These are phyloP conservation scores for Bipolaris oryzae DNA, from an alignment of 2,329 filamentous ascomycete species.

Conservation along the genomic window DNA sequence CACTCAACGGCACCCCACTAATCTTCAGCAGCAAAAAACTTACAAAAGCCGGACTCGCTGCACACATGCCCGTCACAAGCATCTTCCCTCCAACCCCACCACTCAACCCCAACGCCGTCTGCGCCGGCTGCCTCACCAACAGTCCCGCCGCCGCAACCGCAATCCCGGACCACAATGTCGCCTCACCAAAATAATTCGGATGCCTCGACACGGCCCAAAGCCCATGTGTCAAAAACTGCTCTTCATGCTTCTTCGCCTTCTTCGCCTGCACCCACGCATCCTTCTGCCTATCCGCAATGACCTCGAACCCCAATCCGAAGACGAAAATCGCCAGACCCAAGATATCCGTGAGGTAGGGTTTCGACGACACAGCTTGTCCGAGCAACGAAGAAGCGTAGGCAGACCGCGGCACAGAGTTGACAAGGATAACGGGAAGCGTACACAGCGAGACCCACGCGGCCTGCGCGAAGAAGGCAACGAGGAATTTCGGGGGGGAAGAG, in stretches of 20 bases:
- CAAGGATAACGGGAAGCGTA: constrained; percentile 66
- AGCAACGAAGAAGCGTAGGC: constrained; percentile 55
- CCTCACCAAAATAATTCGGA: constrained; percentile 77
- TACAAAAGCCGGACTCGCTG: constrained; percentile 68
- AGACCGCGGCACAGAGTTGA: constrained; percentile 65
- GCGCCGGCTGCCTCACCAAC: constrained; percentile 60
- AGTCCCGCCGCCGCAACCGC: constrained; percentile 64
- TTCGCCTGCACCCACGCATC: constrained; percentile 65
- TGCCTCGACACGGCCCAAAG: constrained; percentile 67
- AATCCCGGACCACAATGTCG: constrained; percentile 71
- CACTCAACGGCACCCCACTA: constrained; percentile 68
- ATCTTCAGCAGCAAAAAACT: constrained; percentile 68
- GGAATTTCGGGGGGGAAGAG: constrained; percentile 59
- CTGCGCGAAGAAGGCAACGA: constrained; percentile 64
- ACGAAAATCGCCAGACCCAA: constrained; percentile 64
- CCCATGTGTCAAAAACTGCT: constrained; percentile 68
- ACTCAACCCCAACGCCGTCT: constrained; percentile 63
- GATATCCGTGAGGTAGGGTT: constrained; percentile 57
- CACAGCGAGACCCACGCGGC: constrained; percentile 72
- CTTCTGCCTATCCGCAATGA: constrained; percentile 69
- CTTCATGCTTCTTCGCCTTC: constrained; percentile 68
- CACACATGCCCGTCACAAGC: constrained; percentile 58
- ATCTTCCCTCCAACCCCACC: constrained; percentile 50
- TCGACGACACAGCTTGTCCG: constrained; percentile 51
- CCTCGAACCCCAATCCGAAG: constrained; percentile 66